Evolutionary conservation across 495 filamentous ascomycete species (phyloP), one percentile per base, ranked within the genome.

Genomic region (Cercophora newfieldiana): DNA sequence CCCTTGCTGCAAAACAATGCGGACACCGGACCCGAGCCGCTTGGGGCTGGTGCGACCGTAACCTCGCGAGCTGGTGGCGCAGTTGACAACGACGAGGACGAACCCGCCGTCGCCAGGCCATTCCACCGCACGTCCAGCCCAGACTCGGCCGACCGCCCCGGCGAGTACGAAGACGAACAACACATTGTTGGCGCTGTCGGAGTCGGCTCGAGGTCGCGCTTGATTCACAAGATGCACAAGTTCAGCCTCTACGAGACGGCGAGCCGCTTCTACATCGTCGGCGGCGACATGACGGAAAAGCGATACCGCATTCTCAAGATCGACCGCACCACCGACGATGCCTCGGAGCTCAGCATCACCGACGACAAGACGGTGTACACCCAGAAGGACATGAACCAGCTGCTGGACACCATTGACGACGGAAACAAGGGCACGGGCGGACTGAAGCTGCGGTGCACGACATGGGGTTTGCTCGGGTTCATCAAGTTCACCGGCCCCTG

Each of bases 351-450:
- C 69, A 91, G 80, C 66, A 88, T 99, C 65, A 88, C 88, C 16
- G 96, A 99, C 71, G 96, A 99, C 81, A 94, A 93, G 63, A 96
- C 94, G 68, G 87, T 97, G 6, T 98, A 99, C 78, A 90, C 88
- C 29, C 92, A 93, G 77, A 88, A 90, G 71, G 92, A 98, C 77
- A 97, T 97, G 87, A 93, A 90, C 71, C 89, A 96, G 77, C 80
- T 98, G 48, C 78, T 99, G 58, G 92, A 96, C 71, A 89, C 95
- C 51, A 96, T 99, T 60, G 96, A 99, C 69, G 92, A 99, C 74
- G 96, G 94, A 0, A 98, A 98, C 73, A 95, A 90, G 72, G 88
- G 85, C 28, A 91, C 91, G 0, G 95, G 95, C n/a, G 95, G 95
- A 2, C 81, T 99, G 77, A 94, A 90, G 75, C 84, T 96, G 63